phyloP scores from a whole-genome alignment of 805 yeast species.

The Hagleromyces aurorensis region DNA sequence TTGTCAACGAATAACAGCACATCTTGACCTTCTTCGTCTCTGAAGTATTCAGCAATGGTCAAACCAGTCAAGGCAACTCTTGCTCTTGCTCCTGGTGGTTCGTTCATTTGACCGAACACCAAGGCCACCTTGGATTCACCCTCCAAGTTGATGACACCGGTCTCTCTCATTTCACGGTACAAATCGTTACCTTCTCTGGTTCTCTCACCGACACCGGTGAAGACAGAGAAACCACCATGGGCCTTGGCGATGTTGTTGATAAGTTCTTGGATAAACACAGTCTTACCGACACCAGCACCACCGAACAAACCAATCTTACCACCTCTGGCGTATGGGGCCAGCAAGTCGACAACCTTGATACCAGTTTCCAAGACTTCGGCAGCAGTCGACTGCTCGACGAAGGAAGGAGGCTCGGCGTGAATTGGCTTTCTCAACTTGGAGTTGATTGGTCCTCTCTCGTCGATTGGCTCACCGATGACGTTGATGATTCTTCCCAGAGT shows the following conservation, averaged over 20 bases:
- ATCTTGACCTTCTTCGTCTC: slow-evolving; percentile 99
- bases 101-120: slow-evolving; percentile 99
- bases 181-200: slow-evolving; percentile 99
- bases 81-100: slow-evolving; percentile 99
- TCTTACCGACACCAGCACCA: slow-evolving; percentile 99
- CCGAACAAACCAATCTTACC: slow-evolving; percentile 99
- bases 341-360: slow-evolving; percentile 98
- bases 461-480: slow-evolving; percentile 99
- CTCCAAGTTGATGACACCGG: slow-evolving; percentile 99
- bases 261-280: slow-evolving; percentile 98
- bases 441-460: slow-evolving; percentile 98
- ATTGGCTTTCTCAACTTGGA: slow-evolving; percentile 92
- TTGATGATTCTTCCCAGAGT: slow-evolving; percentile 97
- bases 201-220: slow-evolving; percentile 99
- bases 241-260: slow-evolving; percentile 99
- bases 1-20: slow-evolving; percentile 98
- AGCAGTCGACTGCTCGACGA: slow-evolving; percentile 93
- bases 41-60: slow-evolving; percentile 99
- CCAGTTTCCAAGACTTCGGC: slow-evolving; percentile 99
- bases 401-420: slow-evolving; percentile 96
- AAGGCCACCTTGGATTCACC: slow-evolving; percentile 99
- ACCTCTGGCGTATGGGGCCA: slow-evolving; percentile 99
- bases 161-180: slow-evolving; percentile 99
- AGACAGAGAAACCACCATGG: slow-evolving; percentile 99
- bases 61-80: slow-evolving; percentile 99